Conservation (phyloP, 768 basidiomycete species). For the Tulasnella sp. region DNA sequence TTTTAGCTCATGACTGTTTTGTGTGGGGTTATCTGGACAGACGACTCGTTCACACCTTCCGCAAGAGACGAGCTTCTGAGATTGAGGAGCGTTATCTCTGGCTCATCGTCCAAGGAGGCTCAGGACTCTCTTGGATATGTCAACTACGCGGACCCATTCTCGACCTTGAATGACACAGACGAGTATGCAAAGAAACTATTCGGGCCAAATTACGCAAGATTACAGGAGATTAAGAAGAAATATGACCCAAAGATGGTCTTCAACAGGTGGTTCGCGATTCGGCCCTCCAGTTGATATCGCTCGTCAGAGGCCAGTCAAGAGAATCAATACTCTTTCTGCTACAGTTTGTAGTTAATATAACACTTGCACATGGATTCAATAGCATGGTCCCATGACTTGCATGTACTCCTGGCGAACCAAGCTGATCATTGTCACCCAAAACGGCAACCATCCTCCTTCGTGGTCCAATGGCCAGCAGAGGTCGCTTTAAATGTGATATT, state of each 20-base stretch:
- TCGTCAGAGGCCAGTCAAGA: too few species aligned
- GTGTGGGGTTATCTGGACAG: background rate
- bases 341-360: too few species aligned
- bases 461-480: background rate
- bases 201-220: constrained; percentile 9
- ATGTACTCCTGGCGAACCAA: too few species aligned
- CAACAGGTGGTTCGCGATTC: constrained; percentile 17
- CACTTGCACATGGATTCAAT: too few species aligned
- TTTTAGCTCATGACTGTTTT: background rate
- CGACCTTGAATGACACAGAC: background rate
- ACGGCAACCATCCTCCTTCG: background rate
- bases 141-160: background rate
- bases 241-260: constrained; percentile 15
- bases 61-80: background rate
- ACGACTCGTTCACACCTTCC: background rate
- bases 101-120: background rate
- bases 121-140: constrained; percentile 2
- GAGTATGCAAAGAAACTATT: constrained; percentile 2
- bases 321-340: too few species aligned
- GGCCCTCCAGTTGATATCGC: constrained; percentile 1
- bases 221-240: constrained; percentile 12
- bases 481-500: background rate
- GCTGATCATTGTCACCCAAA: too few species aligned
- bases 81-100: background rate
- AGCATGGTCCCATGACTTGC: too few species aligned